Base-by-base conservation (phyloP, 1,284 basidiomycete genomes). In the Marasmius fiardii region DNA sequence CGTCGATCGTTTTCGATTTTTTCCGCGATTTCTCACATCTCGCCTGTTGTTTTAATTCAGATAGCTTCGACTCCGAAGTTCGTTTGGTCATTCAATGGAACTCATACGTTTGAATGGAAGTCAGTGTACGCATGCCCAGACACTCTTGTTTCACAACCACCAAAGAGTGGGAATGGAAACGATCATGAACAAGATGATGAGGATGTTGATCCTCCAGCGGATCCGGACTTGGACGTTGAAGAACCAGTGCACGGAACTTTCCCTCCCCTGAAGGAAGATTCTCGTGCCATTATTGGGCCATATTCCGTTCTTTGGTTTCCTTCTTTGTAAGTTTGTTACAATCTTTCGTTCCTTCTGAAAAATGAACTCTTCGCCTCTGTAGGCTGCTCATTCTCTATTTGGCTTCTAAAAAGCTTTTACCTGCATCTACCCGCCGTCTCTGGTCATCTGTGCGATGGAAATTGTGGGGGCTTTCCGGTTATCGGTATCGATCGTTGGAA, bases 51-150 rank as follows among this genome's bases (percentile, higher is more conserved):
- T 23, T 12, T 21, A 37, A n/a, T 20, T 39, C 20, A 41, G 28
- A 26, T 24, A 37, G 21, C 44, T 56, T 72, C 74, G 67, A 64
- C 4, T 61, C 69, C 6, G 47, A 45, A 5, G 4, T 68, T 66
- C 49, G 51, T 57, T 0, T 73, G 69, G 60, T 47, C 60, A 14
- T 69, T 65, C 62, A 67, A 67, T 44, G 67, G 68, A 26, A 68
- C 65, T 7, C 68, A 73, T 57, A 59, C 63, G 4, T 70, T 74
- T 63, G 45, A 61, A 44, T 74, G 72, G 72, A 61, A 59, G 45
- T 70, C 69, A 4, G 65, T 67, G 51, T 65, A 71, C 43, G 71
- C 70, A 5, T 73, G 52, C 31, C 52, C 47, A 7, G 63, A 55
- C 56, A n/a, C 60, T 41, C 8, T 57, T 64, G 1, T 61, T 55